Evolutionary conservation across 176 grass and related monocot species (phyloP).

Genomic region (Aechmea fasciata): DNA sequence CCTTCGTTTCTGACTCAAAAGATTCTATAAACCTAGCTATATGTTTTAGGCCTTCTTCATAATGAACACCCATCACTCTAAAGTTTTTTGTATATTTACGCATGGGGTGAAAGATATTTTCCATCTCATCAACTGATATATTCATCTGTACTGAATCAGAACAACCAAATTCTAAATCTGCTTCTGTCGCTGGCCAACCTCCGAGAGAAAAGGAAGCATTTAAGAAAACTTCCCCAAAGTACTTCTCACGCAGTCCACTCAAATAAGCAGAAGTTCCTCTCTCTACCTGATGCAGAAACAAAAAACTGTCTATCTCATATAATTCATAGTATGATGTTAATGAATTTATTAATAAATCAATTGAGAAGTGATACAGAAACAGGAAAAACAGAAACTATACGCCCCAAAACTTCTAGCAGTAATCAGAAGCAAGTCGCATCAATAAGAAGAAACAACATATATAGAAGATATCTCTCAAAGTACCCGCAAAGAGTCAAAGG

Average conservation of each 20-base stretch:
- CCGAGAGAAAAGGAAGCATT: conserved; percentile 73
- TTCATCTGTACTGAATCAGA: conserved; percentile 31
- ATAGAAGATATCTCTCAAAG: too few species aligned
- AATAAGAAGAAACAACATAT: too few species aligned
- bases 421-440: too few species aligned
- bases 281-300: conserved; percentile 50
- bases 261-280: conserved; percentile 86
- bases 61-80: background rate
- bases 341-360: background rate
- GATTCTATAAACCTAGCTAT: conserved; percentile 96
- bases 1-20: conserved; percentile 90
- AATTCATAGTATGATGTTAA: background rate
- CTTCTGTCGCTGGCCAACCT: conserved; percentile 26
- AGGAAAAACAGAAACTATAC: background rate
- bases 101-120: conserved; percentile 9
- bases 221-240: conserved; percentile 86
- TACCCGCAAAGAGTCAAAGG: background rate
- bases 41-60: conserved; percentile 66
- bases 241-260: conserved; percentile 88
- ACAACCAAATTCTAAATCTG: conserved; percentile 20
- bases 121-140: conserved; percentile 17
- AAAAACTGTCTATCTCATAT: background rate
- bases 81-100: conserved; percentile 2
- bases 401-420: too few species aligned
- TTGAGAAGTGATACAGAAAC: background rate